Conservation (phyloP, 2,329 filamentous ascomycete genomes). For the Cordyceps militaris region DNA sequence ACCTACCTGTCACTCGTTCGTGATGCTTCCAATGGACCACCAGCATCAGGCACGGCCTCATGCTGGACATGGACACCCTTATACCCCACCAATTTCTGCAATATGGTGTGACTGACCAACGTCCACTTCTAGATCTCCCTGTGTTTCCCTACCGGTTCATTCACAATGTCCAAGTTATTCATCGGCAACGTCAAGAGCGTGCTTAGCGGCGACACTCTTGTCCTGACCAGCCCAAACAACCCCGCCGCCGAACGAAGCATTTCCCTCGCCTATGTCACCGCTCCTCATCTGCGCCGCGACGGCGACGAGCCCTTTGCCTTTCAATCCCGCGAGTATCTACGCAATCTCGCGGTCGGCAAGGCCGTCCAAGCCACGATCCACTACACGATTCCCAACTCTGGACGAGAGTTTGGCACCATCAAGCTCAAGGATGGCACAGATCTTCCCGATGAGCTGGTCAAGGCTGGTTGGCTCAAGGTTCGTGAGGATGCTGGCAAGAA, state of each 20-base stretch:
- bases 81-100: neutral
- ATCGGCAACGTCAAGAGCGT: conserved; percentile 84
- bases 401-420: conserved; percentile 82
- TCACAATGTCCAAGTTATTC: conserved; percentile 46
- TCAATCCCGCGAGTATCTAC: conserved; percentile 87
- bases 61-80: neutral
- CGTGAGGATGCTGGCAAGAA: conserved; percentile 90
- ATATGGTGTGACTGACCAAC: neutral
- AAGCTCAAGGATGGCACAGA: conserved; percentile 67
- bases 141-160: conserved; percentile 19
- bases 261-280: conserved; percentile 86
- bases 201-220: conserved; percentile 84
- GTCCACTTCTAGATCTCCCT: conserved; percentile 2
- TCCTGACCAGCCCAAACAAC: conserved; percentile 76
- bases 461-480: conserved; percentile 87
- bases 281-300: conserved; percentile 78
- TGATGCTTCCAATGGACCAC: neutral
- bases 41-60: neutral
- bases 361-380: conserved; percentile 75
- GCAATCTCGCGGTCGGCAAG: conserved; percentile 78
- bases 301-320: conserved; percentile 91
- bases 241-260: conserved; percentile 76
- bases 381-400: conserved; percentile 79
- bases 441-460: conserved; percentile 75
- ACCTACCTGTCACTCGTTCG: neutral